phyloP scores from a whole-genome alignment of 345 rosid species.

The Populus deltoides region DNA sequence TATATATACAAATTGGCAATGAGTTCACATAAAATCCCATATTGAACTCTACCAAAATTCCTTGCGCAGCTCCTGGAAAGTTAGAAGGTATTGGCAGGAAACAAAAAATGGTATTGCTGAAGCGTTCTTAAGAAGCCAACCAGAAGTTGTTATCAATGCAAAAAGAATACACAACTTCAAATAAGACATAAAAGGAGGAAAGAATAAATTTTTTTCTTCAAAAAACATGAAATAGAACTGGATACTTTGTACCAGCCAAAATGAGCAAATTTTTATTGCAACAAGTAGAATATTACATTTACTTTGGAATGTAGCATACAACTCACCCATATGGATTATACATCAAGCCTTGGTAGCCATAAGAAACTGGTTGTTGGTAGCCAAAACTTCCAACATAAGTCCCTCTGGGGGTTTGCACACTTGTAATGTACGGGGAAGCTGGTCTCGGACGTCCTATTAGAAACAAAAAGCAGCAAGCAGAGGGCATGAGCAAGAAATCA shows the following conservation, averaged over 20 bases:
- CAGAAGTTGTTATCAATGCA: background rate
- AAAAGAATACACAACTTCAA: background rate
- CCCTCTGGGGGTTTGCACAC: constrained; percentile 61
- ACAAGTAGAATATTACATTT: background rate
- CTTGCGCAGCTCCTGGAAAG: background rate
- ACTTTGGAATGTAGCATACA: constrained; percentile 6
- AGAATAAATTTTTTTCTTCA: background rate
- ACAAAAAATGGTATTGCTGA: background rate
- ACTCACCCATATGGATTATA: constrained; percentile 89
- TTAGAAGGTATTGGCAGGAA: background rate
- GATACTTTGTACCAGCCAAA: constrained; percentile 2
- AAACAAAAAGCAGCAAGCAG: background rate
- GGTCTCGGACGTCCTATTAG: constrained; percentile 66
- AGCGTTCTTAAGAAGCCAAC: background rate
- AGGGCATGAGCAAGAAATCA: background rate
- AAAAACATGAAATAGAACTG: background rate
- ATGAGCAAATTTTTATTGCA: constrained; percentile 1
- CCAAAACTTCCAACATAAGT: constrained; percentile 61
- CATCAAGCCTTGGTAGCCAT: constrained; percentile 64
- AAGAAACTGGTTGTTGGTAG: constrained; percentile 71
- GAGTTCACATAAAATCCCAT: background rate
- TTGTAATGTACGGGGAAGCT: constrained; percentile 49
- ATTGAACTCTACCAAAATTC: background rate
- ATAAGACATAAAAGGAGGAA: background rate
- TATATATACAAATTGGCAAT: background rate